Percentiles rank a stretch among this genome's conserved stretches.
These are phyloP conservation scores for Aspergillus glaucus DNA, from an alignment of 2,329 filamentous ascomycete genomes.

Conservation along the genomic window DNA sequence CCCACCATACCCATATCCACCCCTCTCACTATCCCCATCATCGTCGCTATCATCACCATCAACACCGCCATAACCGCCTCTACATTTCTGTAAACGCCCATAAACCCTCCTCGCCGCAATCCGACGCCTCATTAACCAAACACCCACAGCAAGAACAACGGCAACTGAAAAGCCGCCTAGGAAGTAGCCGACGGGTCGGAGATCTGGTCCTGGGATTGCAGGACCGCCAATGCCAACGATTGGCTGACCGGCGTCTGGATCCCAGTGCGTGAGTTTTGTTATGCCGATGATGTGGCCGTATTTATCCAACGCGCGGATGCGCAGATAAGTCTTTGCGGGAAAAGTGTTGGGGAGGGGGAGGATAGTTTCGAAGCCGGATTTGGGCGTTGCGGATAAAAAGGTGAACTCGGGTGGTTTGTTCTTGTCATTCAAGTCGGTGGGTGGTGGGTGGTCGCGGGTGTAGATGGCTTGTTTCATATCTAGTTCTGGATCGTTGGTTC, in stretches of 20 bases:
- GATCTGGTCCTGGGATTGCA: background rate
- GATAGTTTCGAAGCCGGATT: conserved; percentile 23
- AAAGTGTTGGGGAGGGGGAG: conserved; percentile 14
- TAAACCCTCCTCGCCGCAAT: background rate
- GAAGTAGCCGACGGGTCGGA: conserved; percentile 2
- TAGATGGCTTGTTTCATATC: background rate
- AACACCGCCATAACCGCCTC: background rate
- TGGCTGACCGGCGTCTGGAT: conserved; percentile 10
- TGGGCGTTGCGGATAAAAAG: conserved; percentile 16
- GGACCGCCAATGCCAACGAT: conserved; percentile 5
- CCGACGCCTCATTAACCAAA: conserved; percentile 1
- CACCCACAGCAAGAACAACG: background rate
- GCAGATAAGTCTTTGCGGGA: conserved; percentile 9
- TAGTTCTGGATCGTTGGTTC: conserved; percentile 2
- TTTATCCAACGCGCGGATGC: conserved; percentile 17
- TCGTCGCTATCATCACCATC: background rate
- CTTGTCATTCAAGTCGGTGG: background rate
- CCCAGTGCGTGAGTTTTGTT: conserved; percentile 14
- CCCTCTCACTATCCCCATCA: background rate
- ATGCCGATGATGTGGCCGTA: conserved; percentile 14
- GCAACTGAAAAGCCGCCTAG: conserved; percentile 3
- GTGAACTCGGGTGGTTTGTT: conserved; percentile 7
- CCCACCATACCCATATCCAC: conserved; percentile 1
- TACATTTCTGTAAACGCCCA: background rate
- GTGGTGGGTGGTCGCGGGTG: background rate